Evolutionary conservation across 176 grass and related monocot genomes (phyloP).

Genomic region (Aegilops longissima): DNA sequence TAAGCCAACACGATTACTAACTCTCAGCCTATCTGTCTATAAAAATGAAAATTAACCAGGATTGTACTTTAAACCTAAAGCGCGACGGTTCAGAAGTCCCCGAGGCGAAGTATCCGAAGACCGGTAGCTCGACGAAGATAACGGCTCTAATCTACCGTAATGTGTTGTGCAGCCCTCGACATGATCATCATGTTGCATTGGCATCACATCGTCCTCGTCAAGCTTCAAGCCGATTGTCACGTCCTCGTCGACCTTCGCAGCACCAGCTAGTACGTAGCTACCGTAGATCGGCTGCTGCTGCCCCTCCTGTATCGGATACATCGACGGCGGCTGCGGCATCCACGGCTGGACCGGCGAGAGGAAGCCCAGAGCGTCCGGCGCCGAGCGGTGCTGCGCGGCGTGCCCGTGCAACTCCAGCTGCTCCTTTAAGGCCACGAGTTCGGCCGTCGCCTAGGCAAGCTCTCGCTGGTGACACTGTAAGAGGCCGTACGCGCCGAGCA

Average conservation of each 20-base stretch:
- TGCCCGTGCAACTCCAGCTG: not conserved
- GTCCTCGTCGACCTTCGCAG: not conserved
- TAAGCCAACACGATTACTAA: too few species aligned
- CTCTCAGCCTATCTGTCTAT: not conserved
- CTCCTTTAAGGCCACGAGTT: not conserved
- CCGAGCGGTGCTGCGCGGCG: not conserved
- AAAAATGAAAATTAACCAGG: not conserved
- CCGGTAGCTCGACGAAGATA: not conserved
- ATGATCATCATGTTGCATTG: not conserved
- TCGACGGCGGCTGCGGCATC: not conserved
- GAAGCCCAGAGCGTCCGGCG: not conserved
- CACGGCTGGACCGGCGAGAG: not conserved
- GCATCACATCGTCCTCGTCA: not conserved
- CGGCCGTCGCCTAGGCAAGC: not conserved
- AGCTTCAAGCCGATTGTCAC: not conserved
- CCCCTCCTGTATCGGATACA: not conserved
- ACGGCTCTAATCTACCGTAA: not conserved
- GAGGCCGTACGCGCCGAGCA: conserved; percentile 17
- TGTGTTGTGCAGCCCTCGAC: not conserved
- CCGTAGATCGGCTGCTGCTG: not conserved
- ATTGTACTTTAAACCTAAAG: not conserved
- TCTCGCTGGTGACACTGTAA: not conserved
- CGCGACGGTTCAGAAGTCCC: not conserved
- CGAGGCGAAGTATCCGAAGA: not conserved
- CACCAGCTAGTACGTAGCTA: not conserved